Evolutionary conservation across 2,329 filamentous ascomycete genomes (phyloP).

Genomic region (Penicillium sp.): DNA sequence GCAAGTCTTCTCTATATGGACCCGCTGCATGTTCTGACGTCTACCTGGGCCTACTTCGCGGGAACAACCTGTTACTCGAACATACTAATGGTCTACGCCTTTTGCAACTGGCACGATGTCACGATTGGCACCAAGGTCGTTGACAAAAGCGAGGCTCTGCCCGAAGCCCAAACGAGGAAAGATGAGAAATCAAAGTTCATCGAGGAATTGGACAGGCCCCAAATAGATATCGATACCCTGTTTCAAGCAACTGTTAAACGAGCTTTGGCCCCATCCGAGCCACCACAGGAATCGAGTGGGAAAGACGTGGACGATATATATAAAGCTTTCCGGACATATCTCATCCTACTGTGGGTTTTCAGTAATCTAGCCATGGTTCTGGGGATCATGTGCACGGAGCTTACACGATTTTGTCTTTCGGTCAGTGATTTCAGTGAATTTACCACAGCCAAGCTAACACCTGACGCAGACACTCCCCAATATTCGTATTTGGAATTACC

Average conservation of each 20-base stretch:
- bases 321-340: constrained; percentile 95
- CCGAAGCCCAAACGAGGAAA: constrained; percentile 83
- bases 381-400: constrained; percentile 81
- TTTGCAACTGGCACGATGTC: constrained; percentile 99
- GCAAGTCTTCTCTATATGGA: constrained; percentile 96
- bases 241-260: constrained; percentile 97
- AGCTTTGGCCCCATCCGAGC: constrained; percentile 78
- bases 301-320: constrained; percentile 96
- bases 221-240: constrained; percentile 94
- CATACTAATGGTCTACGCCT: constrained; percentile 97
- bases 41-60: constrained; percentile 86
- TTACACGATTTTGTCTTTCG: constrained; percentile 77
- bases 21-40: constrained; percentile 99
- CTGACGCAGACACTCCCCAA: constrained; percentile 52
- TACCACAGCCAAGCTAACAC: constrained; percentile 45
- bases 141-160: constrained; percentile 87
- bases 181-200: constrained; percentile 83
- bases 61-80: constrained; percentile 97
- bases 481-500: constrained; percentile 79
- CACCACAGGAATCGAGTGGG: constrained; percentile 72
- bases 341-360: constrained; percentile 90
- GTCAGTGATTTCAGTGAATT: constrained; percentile 60
- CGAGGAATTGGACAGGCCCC: constrained; percentile 91
- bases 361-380: constrained; percentile 83
- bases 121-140: constrained; percentile 99